phyloP scores from a whole-genome alignment of 805 yeast genomes.

The Hanseniaspora meyeri region DNA sequence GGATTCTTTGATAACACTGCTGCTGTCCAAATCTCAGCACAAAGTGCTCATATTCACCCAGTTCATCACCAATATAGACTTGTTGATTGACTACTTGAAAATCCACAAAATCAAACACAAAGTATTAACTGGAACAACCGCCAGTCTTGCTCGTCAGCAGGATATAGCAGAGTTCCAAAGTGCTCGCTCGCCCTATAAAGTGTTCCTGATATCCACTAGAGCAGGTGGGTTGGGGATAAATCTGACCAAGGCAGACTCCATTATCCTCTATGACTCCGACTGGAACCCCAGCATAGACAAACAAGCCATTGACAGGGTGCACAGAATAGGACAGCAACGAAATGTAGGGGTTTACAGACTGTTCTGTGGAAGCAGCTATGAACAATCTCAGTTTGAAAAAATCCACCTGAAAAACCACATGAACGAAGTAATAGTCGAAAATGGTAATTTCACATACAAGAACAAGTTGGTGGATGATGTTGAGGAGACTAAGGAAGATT shows the following conservation, averaged over 20 bases:
- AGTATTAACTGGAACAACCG: slow-evolving; percentile 66
- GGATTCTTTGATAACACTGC: slow-evolving; percentile 43
- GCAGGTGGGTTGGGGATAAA: slow-evolving; percentile 94
- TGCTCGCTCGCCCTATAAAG: slow-evolving; percentile 24
- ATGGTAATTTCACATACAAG: slow-evolving; percentile 44
- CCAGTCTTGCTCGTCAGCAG: slow-evolving; percentile 51
- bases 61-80: slow-evolving; percentile 70
- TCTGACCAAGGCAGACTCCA: slow-evolving; percentile 77
- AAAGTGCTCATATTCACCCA: slow-evolving; percentile 78
- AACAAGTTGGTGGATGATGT: slow-evolving; percentile 26
- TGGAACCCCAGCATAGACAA: slow-evolving; percentile 97
- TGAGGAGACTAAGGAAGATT: slow-evolving; percentile 24
- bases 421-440: slow-evolving; percentile 61
- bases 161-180: slow-evolving; percentile 39
- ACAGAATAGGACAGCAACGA: slow-evolving; percentile 76
- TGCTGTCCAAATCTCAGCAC: slow-evolving; percentile 41
- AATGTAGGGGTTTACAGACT: slow-evolving; percentile 78
- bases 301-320: slow-evolving; percentile 93
- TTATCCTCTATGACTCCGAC: slow-evolving; percentile 79
- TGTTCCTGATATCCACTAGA: slow-evolving; percentile 75
- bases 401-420: slow-evolving; percentile 71
- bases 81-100: slow-evolving; percentile 63
- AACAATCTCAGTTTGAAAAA: slow-evolving; percentile 63
- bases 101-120: slow-evolving; percentile 36
- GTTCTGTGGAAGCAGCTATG: slow-evolving; percentile 66